Percentiles rank a stretch among this genome's conserved stretches.
Evolutionary conservation across 2,329 filamentous ascomycete genomes (phyloP).

Genomic region (Claviceps pazoutovae): DNA sequence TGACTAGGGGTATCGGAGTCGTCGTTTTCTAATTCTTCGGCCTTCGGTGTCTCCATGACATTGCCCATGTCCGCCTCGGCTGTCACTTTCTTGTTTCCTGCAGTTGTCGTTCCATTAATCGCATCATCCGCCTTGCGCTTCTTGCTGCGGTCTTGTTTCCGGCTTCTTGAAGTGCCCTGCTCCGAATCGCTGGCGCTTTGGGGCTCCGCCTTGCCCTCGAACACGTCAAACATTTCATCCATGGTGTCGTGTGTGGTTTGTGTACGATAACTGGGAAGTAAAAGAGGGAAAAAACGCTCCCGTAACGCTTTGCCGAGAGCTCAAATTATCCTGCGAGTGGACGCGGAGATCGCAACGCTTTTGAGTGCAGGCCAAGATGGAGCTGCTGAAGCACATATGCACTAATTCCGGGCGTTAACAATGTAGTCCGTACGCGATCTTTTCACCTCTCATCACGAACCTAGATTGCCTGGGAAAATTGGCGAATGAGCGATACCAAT

Average conservation of each 20-base stretch:
- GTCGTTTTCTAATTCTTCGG: slow-evolving; percentile 20
- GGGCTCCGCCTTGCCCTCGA: slow-evolving; percentile 45
- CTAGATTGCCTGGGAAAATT: background rate
- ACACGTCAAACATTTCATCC: slow-evolving; percentile 75
- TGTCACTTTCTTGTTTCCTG: slow-evolving; percentile 6
- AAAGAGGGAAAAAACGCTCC: background rate
- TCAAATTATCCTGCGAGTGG: background rate
- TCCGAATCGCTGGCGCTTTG: slow-evolving; percentile 30
- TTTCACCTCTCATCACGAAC: background rate
- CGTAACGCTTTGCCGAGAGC: background rate
- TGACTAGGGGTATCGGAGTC: slow-evolving; percentile 33
- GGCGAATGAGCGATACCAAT: slow-evolving; percentile 4
- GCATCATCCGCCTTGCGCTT: slow-evolving; percentile 78
- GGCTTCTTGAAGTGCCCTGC: slow-evolving; percentile 31
- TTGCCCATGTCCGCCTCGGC: slow-evolving; percentile 26
- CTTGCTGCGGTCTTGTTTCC: slow-evolving; percentile 51
- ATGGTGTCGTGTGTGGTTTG: slow-evolving; percentile 25
- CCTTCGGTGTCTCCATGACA: slow-evolving; percentile 26
- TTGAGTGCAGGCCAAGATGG: background rate
- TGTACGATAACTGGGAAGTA: background rate
- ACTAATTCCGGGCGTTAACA: slow-evolving; percentile 10
- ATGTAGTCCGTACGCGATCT: slow-evolving; percentile 1
- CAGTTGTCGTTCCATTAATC: slow-evolving; percentile 39
- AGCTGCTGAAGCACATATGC: slow-evolving; percentile 4
- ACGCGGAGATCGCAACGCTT: background rate